Conservation (phyloP, 495 filamentous ascomycete species). For the Pseudoneurospora amorphoporcata region DNA sequence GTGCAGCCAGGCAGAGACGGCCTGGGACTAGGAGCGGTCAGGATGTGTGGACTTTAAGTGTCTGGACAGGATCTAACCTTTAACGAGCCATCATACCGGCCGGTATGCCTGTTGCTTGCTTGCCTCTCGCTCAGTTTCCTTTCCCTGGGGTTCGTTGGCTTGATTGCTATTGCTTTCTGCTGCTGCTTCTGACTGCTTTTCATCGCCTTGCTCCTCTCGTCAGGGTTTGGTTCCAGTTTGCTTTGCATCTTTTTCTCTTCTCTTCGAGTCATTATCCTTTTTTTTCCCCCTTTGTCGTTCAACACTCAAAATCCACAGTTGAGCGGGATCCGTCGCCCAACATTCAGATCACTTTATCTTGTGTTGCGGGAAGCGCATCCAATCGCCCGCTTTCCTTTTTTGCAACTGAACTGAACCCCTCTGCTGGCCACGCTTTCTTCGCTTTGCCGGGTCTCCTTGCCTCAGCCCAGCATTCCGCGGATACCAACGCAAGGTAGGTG, state of each 20-base stretch:
- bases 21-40: neutral
- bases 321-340: neutral
- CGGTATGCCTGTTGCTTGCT: neutral
- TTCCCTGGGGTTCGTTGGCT: neutral
- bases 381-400: neutral
- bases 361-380: neutral
- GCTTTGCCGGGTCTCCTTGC: neutral
- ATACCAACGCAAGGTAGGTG: neutral
- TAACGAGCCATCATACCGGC: neutral
- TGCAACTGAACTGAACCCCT: neutral
- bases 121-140: neutral
- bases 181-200: neutral
- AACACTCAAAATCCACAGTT: neutral
- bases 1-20: neutral
- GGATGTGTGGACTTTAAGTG: neutral
- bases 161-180: neutral
- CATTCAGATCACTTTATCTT: neutral
- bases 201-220: neutral
- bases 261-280: neutral
- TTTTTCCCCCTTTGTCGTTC: neutral
- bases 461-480: neutral
- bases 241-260: neutral
- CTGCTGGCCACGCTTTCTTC: neutral
- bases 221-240: neutral
- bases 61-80: neutral